Percentiles rank a stretch among this genome's conserved stretches.
Evolutionary conservation across 2,329 filamentous ascomycete species (phyloP).

Genomic region (Rachicladosporium sp.): DNA sequence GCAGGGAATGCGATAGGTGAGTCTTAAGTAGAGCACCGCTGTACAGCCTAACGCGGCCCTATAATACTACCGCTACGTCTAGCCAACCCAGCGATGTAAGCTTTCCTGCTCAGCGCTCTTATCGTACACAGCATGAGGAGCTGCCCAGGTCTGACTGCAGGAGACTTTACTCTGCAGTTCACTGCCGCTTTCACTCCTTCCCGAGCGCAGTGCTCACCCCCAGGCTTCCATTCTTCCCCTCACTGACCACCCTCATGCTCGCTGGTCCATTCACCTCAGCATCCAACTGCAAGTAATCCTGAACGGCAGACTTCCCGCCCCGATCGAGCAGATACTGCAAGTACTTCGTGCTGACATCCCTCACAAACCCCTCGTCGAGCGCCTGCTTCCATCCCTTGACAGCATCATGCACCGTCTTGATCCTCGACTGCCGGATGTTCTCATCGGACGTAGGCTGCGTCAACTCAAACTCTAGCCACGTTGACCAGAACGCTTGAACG

Average conservation of each 20-base stretch:
- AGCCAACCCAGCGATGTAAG: no score
- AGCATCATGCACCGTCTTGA: constrained; percentile 68
- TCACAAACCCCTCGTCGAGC: constrained; percentile 54
- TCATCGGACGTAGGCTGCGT: constrained; percentile 65
- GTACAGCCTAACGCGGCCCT: no score
- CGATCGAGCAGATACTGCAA: constrained; percentile 73
- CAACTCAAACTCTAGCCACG: constrained; percentile 79
- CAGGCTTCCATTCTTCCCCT: no score
- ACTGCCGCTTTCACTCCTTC: no score
- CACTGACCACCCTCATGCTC: constrained; percentile 7
- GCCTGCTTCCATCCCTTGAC: constrained; percentile 52
- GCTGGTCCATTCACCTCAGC: constrained; percentile 66
- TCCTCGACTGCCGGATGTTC: constrained; percentile 52
- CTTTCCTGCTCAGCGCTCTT: no score
- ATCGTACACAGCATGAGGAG: no score
- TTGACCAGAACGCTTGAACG: constrained; percentile 79
- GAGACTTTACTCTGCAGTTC: no score
- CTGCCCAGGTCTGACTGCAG: no score
- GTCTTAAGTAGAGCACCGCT: no score
- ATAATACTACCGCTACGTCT: no score
- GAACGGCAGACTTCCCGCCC: constrained; percentile 71
- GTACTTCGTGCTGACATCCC: constrained; percentile 65
- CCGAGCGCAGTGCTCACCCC: no score
- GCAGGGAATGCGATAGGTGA: no score
- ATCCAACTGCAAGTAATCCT: constrained; percentile 73